These are phyloP conservation scores for Cordyceps fumosorosea DNA, from an alignment of 2,329 filamentous ascomycete species.

Conservation along the genomic window DNA sequence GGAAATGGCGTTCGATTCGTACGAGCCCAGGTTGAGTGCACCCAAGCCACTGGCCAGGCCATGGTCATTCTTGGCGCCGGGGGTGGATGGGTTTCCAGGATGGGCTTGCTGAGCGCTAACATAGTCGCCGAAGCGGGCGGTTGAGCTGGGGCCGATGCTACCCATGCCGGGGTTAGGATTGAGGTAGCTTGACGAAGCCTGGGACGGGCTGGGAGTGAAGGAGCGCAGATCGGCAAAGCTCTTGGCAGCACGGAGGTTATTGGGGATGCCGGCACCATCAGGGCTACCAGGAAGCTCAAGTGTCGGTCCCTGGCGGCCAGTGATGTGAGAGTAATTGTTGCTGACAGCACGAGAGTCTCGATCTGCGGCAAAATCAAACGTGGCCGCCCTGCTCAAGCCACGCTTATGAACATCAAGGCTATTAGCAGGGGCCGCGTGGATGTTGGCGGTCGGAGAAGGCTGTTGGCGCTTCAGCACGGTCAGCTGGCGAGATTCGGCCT, in stretches of 20 bases:
- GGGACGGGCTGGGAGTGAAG: slow-evolving; percentile 90
- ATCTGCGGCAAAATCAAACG: slow-evolving; percentile 87
- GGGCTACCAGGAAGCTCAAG: slow-evolving; percentile 81
- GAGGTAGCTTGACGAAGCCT: slow-evolving; percentile 71
- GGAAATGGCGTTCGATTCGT: slow-evolving; percentile 36
- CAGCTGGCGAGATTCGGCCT: slow-evolving; percentile 80
- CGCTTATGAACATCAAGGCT: slow-evolving; percentile 73
- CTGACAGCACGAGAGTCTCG: slow-evolving; percentile 59
- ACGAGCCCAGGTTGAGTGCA: slow-evolving; percentile 45
- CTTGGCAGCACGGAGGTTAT: slow-evolving; percentile 86
- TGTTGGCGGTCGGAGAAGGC: slow-evolving; percentile 43
- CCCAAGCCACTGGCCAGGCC: slow-evolving; percentile 42
- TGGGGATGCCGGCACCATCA: slow-evolving; percentile 54
- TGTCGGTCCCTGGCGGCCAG: slow-evolving; percentile 78
- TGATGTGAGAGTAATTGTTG: slow-evolving; percentile 62
- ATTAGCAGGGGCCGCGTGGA: slow-evolving; percentile 56
- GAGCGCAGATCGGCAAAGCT: slow-evolving; percentile 94
- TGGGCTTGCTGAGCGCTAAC: slow-evolving; percentile 31
- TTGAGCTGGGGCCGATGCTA: slow-evolving; percentile 39
- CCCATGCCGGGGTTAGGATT: slow-evolving; percentile 41
- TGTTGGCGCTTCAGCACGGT: slow-evolving; percentile 72
- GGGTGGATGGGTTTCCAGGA: slow-evolving; percentile 30
- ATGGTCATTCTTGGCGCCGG: slow-evolving; percentile 32
- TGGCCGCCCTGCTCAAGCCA: slow-evolving; percentile 86
- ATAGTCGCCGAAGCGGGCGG: slow-evolving; percentile 41